phyloP scores from a whole-genome alignment of 345 rosid species.

The Heritiera littoralis region DNA sequence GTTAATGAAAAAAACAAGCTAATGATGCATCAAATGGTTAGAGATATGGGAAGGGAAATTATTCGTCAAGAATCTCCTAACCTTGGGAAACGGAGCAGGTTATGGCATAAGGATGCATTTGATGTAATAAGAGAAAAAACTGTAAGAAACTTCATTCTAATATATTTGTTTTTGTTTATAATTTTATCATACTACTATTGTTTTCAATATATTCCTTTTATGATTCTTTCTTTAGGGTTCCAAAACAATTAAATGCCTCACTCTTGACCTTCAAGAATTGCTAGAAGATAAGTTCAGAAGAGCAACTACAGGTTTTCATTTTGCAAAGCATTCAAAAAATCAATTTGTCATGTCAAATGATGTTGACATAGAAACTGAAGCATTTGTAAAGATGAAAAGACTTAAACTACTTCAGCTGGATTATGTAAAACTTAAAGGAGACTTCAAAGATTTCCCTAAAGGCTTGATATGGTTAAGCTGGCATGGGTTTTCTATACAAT shows the following conservation, averaged over 20 bases:
- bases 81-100: constrained; percentile 28
- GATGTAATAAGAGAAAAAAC: constrained; percentile 25
- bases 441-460: background rate
- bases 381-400: background rate
- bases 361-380: background rate
- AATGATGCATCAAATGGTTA: constrained; percentile 26
- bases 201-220: background rate
- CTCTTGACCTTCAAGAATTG: background rate
- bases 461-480: constrained; percentile 1
- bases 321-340: background rate
- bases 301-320: background rate
- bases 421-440: background rate
- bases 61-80: constrained; percentile 29
- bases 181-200: too few relatives aligned
- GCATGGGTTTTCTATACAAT: background rate
- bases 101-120: constrained; percentile 25
- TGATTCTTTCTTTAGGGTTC: background rate
- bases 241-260: background rate
- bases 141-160: constrained; percentile 10
- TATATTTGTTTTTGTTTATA: background rate
- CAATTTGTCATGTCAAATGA: background rate
- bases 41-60: constrained; percentile 36
- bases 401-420: background rate
- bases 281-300: background rate
- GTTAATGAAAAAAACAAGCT: constrained; percentile 10